phyloP scores from a whole-genome alignment of 1,139 yeast species.

The Arxiozyma slooffiae region DNA sequence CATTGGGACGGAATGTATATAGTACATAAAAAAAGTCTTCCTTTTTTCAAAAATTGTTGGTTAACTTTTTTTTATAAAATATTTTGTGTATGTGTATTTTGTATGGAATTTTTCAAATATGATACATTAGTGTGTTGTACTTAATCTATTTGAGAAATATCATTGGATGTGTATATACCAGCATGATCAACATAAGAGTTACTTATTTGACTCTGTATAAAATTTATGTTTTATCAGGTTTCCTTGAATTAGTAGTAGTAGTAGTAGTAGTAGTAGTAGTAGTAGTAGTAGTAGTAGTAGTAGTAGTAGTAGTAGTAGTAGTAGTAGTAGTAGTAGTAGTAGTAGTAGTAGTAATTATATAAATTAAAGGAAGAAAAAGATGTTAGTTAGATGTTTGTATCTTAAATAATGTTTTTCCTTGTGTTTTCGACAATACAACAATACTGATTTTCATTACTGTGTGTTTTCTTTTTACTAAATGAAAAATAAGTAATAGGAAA shows the following conservation, averaged over 20 bases:
- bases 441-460: constrained; percentile 81
- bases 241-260: neutral
- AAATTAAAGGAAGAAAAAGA: neutral
- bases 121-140: neutral
- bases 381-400: constrained; percentile 46
- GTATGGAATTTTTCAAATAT: neutral
- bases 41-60: neutral
- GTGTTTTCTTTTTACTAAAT: constrained; percentile 69
- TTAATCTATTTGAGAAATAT: neutral
- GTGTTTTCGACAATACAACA: constrained; percentile 84
- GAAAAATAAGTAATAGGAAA: constrained; percentile 81
- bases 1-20: constrained; percentile 3
- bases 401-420: constrained; percentile 64
- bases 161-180: neutral
- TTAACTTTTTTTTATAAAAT: neutral
- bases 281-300: neutral
- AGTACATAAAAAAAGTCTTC: neutral
- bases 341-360: no score
- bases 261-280: neutral
- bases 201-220: neutral
- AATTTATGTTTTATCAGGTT: neutral
- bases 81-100: neutral
- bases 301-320: no score
- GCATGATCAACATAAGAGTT: neutral
- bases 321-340: no score